Base-by-base conservation (phyloP, 257 asterid genomes). In the Voacanga thouarsii region DNA sequence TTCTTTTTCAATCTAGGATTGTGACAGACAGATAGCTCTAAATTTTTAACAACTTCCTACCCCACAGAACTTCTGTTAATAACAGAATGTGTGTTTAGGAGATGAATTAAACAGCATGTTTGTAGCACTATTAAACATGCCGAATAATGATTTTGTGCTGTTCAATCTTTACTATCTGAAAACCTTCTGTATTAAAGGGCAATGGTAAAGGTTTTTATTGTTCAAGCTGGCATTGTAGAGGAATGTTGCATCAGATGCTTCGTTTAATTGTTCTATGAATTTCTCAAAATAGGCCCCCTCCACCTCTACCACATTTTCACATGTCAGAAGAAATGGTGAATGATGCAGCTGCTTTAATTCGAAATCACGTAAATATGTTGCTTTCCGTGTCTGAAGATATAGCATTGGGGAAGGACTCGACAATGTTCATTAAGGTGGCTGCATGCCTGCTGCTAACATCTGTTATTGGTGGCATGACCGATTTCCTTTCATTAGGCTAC, bases 261-360 rank as follows among this genome's bases (percentile, higher is more conserved):
- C 41, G 21, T 47, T 24, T 44, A 10, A 37, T 16, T 28, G 10
- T 53, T 4, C 7, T 65, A 45, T 79, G 43, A 65, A 47, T 60
- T 24, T 71, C 81, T 76, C 82, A 85, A 60, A 81, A 80, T 91
- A 95, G 98, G 82, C 96, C 97, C 26, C 83, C 96, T 75, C 98
- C 99, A 6, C 90, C 96, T 67, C 83, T 95, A 67, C 99, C 98
- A 16, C 94, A 86, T 86, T 69, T 94, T 79, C 72, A 80, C 84
- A 87, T 93, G 75, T 88, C 97, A 7, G 98, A 93, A 75, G 98
- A 93, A 84, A 87, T 67, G 63, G 86, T 73, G 55, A 83, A 82
- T 19, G 89, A 87, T 82, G 91, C 84, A 26, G 92, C 93, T 33
- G 72, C 75, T 16, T 71, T 88, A 76, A 41, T 89, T 28, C 85